Conservation (phyloP, 2,329 filamentous ascomycete species). For the Talaromyces sp. region DNA sequence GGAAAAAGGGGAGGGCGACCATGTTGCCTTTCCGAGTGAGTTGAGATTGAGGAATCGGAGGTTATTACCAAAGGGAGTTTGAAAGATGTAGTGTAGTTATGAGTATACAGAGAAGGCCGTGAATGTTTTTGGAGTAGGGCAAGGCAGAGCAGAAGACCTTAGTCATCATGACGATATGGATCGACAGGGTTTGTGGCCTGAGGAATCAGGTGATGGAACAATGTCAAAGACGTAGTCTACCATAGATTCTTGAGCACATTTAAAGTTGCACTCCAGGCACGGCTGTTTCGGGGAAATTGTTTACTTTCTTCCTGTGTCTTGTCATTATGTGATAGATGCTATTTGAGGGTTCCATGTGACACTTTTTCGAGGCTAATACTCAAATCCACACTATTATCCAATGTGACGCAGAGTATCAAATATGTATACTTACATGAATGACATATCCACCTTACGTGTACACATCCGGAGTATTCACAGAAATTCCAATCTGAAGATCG, state of each 20-base stretch:
- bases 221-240: not conserved
- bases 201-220: not conserved
- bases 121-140: not conserved
- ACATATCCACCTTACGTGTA: not conserved
- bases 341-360: not conserved
- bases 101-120: not conserved
- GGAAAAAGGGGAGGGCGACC: slow-evolving; percentile 48
- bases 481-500: not conserved
- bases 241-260: not conserved
- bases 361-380: not conserved
- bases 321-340: not conserved
- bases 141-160: not conserved
- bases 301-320: not conserved
- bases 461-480: not conserved
- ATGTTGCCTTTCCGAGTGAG: slow-evolving; percentile 24
- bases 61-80: not conserved
- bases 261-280: not conserved
- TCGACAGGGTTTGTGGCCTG: not conserved
- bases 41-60: not conserved
- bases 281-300: not conserved
- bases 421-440: too few species aligned
- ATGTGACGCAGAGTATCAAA: too few species aligned
- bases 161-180: slow-evolving; percentile 19
- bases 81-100: not conserved
- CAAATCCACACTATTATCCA: too few species aligned